phyloP scores from a whole-genome alignment of 176 grass and related monocot genomes.

The Carex kokanica region DNA sequence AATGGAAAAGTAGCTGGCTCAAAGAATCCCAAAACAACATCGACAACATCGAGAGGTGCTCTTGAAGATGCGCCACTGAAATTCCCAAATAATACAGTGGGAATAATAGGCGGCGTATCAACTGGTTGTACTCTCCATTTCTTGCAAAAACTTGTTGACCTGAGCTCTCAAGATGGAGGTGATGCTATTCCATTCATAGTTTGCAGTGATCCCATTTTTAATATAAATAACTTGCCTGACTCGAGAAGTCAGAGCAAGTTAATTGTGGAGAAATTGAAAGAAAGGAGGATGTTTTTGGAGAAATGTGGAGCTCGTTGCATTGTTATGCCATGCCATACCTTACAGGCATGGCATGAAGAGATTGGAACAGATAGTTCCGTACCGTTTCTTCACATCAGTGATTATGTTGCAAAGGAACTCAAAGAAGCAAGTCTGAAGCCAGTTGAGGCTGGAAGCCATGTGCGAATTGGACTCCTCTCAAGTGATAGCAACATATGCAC shows the following conservation, averaged over 20 bases:
- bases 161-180: conserved; percentile 36
- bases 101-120: conserved; percentile 64
- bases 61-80: conserved; percentile 12
- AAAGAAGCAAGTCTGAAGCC: conserved; percentile 54
- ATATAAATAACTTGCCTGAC: conserved; percentile 31
- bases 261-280: conserved; percentile 50
- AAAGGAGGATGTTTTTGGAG: conserved; percentile 57
- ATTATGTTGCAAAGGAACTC: conserved; percentile 60
- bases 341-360: conserved; percentile 56
- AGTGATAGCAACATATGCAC: conserved; percentile 23
- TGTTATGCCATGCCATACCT: conserved; percentile 64
- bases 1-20: conserved; percentile 24
- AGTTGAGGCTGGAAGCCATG: conserved; percentile 66
- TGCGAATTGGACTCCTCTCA: conserved; percentile 56
- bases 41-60: conserved; percentile 33
- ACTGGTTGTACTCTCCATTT: conserved; percentile 47
- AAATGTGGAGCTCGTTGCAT: conserved; percentile 64
- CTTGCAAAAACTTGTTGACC: conserved; percentile 59
- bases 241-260: conserved; percentile 12
- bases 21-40: conserved; percentile 34
- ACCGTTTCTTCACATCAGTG: conserved; percentile 52
- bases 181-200: conserved; percentile 59
- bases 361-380: conserved; percentile 57
- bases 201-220: conserved; percentile 42
- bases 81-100: conserved; percentile 39